These are phyloP conservation scores for Pythium sukuiense DNA, from an alignment of 352 stramenopile species.

Conservation along the genomic window DNA sequence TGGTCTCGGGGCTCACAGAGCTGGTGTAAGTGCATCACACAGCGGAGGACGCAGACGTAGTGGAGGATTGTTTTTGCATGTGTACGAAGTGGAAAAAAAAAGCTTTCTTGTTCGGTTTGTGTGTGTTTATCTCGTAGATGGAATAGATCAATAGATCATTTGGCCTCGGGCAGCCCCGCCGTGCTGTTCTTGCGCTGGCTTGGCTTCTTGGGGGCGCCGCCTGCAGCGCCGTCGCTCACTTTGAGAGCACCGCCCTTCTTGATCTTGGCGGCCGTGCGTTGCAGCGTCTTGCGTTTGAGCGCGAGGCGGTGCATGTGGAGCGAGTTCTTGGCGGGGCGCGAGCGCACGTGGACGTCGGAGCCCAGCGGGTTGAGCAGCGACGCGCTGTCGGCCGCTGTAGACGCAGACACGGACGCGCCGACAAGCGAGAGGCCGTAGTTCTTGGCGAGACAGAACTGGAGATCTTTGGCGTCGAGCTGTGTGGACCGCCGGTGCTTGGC, in stretches of 20 bases:
- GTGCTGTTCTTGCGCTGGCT: conserved; percentile 53
- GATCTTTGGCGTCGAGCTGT: conserved; percentile 64
- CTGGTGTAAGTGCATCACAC: conserved; percentile 38
- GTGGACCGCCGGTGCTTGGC: conserved; percentile 80
- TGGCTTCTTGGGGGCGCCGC: conserved; percentile 36
- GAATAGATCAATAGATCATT: conserved; percentile 10
- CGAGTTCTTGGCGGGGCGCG: conserved; percentile 69
- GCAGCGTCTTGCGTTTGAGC: conserved; percentile 69
- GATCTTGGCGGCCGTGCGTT: conserved; percentile 54
- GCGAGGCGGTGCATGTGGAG: conserved; percentile 83
- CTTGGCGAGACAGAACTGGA: conserved; percentile 84
- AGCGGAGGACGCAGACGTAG: background rate
- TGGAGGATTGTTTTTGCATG: background rate
- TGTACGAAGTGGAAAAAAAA: background rate
- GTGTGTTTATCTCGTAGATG: background rate
- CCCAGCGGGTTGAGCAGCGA: conserved; percentile 44
- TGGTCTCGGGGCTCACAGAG: conserved; percentile 55
- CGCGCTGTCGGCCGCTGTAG: conserved; percentile 9
- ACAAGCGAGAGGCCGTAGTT: conserved; percentile 85
- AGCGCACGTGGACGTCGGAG: conserved; percentile 55
- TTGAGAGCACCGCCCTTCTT: conserved; percentile 44
- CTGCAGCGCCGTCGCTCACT: conserved; percentile 25
- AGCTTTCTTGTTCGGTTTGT: background rate
- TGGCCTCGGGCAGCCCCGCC: conserved; percentile 34
- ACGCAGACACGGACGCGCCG: conserved; percentile 19